Evolutionary conservation across 441 rosid species (phyloP).

Genomic region (Croton laevigatus): DNA sequence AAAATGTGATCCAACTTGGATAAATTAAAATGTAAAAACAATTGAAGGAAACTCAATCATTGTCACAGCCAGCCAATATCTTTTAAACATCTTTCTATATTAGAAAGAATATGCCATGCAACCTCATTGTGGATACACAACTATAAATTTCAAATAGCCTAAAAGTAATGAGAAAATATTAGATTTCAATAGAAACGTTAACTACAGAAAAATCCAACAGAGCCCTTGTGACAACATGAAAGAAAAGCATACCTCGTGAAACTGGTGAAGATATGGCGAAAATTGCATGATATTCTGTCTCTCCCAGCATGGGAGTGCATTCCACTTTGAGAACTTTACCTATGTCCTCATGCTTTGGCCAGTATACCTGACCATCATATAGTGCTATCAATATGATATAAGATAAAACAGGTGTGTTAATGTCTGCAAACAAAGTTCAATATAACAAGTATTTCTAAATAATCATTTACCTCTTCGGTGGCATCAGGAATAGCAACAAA

Average conservation of each 20-base stretch:
- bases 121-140: conserved; percentile 1
- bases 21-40: background rate
- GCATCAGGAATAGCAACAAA: conserved; percentile 79
- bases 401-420: conserved; percentile 12
- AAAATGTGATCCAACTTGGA: conserved; percentile 13
- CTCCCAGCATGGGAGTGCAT: conserved; percentile 69
- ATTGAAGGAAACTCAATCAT: background rate
- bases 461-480: conserved; percentile 60
- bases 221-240: conserved; percentile 12
- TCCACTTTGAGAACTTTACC: conserved; percentile 75
- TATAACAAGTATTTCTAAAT: conserved; percentile 1
- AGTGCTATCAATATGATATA: conserved; percentile 17
- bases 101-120: background rate
- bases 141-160: background rate
- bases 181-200: background rate
- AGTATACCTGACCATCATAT: conserved; percentile 60
- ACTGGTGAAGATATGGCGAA: conserved; percentile 86
- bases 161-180: background rate
- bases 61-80: background rate
- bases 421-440: background rate
- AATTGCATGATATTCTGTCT: conserved; percentile 66
- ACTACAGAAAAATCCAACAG: conserved; percentile 7
- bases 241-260: conserved; percentile 53
- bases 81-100: background rate
- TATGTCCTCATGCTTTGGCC: conserved; percentile 91